phyloP scores from a whole-genome alignment of 2,329 filamentous ascomycete species.

The Erysiphe neolycopersici region DNA sequence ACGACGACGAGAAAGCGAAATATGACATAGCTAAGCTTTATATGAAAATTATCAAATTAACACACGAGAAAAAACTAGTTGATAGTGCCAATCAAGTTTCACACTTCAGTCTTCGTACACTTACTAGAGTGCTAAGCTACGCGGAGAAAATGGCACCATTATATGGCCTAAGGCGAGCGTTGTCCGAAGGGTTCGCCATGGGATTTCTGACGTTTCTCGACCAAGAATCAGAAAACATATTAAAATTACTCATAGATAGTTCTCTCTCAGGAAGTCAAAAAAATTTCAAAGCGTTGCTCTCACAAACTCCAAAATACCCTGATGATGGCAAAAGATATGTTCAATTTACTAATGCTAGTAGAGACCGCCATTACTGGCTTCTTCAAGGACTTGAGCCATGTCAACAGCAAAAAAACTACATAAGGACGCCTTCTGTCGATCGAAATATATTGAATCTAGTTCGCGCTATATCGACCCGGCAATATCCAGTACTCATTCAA shows the following conservation, averaged over 20 bases:
- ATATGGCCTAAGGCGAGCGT: slow-evolving; percentile 60
- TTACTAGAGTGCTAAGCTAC: slow-evolving; percentile 75
- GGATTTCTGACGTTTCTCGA: slow-evolving; percentile 81
- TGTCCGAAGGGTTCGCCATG: slow-evolving; percentile 96
- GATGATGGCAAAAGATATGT: slow-evolving; percentile 54
- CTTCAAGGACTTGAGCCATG: slow-evolving; percentile 41
- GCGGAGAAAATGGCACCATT: slow-evolving; percentile 59
- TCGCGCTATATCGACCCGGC: slow-evolving; percentile 68
- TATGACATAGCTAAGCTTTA: slow-evolving; percentile 71
- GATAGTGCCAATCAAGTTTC: slow-evolving; percentile 91
- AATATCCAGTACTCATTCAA: slow-evolving; percentile 85
- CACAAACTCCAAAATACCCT: slow-evolving; percentile 52
- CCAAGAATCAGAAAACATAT: slow-evolving; percentile 49
- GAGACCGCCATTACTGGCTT: slow-evolving; percentile 65
- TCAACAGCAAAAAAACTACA: slow-evolving; percentile 65
- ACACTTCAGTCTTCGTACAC: slow-evolving; percentile 84
- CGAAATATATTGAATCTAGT: slow-evolving; percentile 87
- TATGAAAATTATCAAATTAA: slow-evolving; percentile 58
- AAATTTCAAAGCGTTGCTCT: slow-evolving; percentile 45
- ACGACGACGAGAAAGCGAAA: slow-evolving; percentile 44
- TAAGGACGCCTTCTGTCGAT: slow-evolving; percentile 86
- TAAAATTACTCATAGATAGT: slow-evolving; percentile 56
- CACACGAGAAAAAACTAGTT: slow-evolving; percentile 59
- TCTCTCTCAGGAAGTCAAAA: slow-evolving; percentile 47
- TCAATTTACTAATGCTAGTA: slow-evolving; percentile 39